These are phyloP conservation scores for Arabis hirsuta DNA, from an alignment of 345 rosid species.

Conservation along the genomic window DNA sequence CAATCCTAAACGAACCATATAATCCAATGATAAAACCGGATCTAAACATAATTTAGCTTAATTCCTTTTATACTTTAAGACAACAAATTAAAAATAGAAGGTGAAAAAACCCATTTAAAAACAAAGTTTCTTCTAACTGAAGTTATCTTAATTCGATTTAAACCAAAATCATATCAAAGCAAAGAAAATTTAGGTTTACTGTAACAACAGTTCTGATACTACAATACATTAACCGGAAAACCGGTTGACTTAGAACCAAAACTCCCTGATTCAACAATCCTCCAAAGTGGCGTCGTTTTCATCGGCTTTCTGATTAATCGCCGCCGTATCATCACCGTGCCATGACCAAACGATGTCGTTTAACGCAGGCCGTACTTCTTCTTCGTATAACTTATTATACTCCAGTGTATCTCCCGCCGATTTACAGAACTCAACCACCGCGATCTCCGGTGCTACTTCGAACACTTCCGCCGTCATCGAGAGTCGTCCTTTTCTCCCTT, in stretches of 20 bases:
- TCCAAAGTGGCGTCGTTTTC: background rate
- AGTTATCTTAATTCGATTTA: background rate
- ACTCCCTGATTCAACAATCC: constrained; percentile 2
- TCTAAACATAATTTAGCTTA: too few relatives aligned
- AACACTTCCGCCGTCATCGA: constrained; percentile 68
- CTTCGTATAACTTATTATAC: constrained; percentile 60
- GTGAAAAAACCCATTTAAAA: background rate
- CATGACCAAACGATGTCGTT: constrained; percentile 84
- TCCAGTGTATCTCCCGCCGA: constrained; percentile 66
- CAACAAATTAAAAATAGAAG: too few relatives aligned
- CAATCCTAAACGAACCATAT: background rate
- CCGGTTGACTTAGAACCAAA: constrained; percentile 16
- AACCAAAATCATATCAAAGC: constrained; percentile 30
- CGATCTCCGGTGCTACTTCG: constrained; percentile 67
- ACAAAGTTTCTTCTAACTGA: background rate
- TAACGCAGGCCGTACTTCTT: constrained; percentile 70
- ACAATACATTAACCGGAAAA: constrained; percentile 21
- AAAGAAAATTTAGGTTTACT: constrained; percentile 23
- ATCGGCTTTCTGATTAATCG: background rate
- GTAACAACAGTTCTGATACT: constrained; percentile 1
- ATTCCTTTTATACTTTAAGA: too few relatives aligned
- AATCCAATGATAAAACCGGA: background rate
- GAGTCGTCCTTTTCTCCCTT: constrained; percentile 69
- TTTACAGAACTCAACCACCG: constrained; percentile 75
- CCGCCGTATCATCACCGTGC: constrained; percentile 59